Percentiles rank a stretch among this genome's conserved stretches.
phyloP scores from a whole-genome alignment of 495 filamentous ascomycete genomes.

The Hypoxylon lenormandii region DNA sequence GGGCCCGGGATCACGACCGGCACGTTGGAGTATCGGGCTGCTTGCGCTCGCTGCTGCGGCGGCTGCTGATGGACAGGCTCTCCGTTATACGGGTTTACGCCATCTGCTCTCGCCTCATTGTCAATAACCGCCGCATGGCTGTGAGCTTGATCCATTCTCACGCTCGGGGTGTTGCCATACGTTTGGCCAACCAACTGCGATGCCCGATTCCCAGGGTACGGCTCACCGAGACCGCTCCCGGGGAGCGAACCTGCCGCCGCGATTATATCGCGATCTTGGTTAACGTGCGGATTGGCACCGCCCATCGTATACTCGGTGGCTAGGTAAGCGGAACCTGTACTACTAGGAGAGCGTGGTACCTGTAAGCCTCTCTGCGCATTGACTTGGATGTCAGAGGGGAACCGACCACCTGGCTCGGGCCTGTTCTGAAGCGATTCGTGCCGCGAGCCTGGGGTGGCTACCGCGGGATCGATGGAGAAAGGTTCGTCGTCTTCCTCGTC shows the following conservation, averaged over 20 bases:
- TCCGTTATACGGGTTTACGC: constrained; percentile 60
- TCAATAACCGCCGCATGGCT: constrained; percentile 55
- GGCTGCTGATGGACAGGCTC: constrained; percentile 48
- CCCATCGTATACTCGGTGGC: constrained; percentile 44
- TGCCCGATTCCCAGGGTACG: constrained; percentile 27
- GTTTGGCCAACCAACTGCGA: constrained; percentile 45
- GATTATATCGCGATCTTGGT: constrained; percentile 65
- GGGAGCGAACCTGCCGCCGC: constrained; percentile 67
- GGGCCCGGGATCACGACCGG: constrained; percentile 37
- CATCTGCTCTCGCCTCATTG: constrained; percentile 57
- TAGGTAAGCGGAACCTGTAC: constrained; percentile 74
- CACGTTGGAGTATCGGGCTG: constrained; percentile 9
- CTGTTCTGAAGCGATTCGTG: constrained; percentile 67
- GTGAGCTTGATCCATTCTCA: constrained; percentile 51
- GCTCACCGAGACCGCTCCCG: constrained; percentile 58
- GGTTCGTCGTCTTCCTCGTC: constrained; percentile 90
- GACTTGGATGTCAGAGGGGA: constrained; percentile 86
- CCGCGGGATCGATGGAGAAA: constrained; percentile 71
- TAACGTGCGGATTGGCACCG: constrained; percentile 5
- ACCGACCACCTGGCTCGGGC: constrained; percentile 85
- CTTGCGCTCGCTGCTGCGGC: constrained; percentile 16
- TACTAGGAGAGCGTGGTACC: constrained; percentile 79
- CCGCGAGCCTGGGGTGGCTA: constrained; percentile 58
- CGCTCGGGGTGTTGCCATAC: constrained; percentile 51
- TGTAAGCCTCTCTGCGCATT: constrained; percentile 77